Base-by-base conservation (phyloP, 768 basidiomycete genomes). In the Lyophyllum semitale region DNA sequence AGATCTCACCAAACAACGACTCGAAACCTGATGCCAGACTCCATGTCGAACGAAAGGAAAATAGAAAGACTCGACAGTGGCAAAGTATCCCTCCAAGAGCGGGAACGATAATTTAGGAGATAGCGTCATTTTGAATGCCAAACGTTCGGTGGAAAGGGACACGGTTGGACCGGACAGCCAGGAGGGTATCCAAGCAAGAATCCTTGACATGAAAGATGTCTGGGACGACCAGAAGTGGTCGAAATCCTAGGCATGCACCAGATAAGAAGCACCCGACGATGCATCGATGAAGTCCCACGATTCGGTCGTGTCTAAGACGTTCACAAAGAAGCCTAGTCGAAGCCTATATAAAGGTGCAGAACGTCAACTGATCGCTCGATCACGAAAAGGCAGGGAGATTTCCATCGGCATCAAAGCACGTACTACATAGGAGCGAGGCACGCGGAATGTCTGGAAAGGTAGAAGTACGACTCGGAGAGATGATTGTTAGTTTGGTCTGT, bases 1-100 rank as follows among this genome's bases (percentile, higher is more conserved):
- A 33, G 18, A 46, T 69, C 74, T 55, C 59, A 84, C 84, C 83
- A 84, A 38, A 85, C 81, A 18, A 77, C 82, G 50, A 84, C 80
- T 60, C 71, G 76, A 58, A 84, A 68, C 56, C 71, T 81, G 48
- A 66, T 64, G 33, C 57, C 60, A 55, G 69, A 60, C 57, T 58
- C 45, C 72, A 75, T 72, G 29, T 56, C 48, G 49, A 40, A 43
- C 41, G 46, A 40, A 38, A 32, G 48, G 17, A 26, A 51, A 47
- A 51, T 41, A 47, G 54, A 49, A 9, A 56, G 54, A 53, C 29
- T 42, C 48, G 55, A 48, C 54, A 58, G 45, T 44, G 60, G 38
- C 55, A 53, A 54, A 32, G 40, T 33, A 50, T 41, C 43, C 55
- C 55, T 56, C n/a, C 41, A 32, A 59, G 49, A 55, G 46, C 54